Conservation (phyloP, 169 alveolate species). For the Eimeria acervulina region DNA sequence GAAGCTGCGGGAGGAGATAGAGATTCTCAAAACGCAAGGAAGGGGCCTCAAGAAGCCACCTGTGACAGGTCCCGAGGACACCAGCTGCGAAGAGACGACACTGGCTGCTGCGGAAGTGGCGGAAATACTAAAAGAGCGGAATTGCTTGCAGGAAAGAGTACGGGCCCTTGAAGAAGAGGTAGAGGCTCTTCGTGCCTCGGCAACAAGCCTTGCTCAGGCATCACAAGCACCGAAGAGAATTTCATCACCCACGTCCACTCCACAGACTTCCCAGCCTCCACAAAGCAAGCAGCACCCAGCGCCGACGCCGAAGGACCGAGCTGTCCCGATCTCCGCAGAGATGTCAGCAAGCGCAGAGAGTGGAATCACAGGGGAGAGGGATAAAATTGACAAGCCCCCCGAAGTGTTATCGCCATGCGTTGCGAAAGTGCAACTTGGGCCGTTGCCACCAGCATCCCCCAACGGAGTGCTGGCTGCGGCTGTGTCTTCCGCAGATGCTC, state of each 20-base stretch:
- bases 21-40: not conserved
- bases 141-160: not conserved
- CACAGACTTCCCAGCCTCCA: not conserved
- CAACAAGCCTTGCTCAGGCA: not conserved
- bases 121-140: conserved; percentile 18
- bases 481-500: not conserved
- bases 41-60: not conserved
- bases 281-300: not conserved
- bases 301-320: not conserved
- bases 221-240: not conserved
- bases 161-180: conserved; percentile 9
- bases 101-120: conserved; percentile 21
- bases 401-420: not conserved
- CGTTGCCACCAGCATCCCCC: not conserved
- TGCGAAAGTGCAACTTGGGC: not conserved
- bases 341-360: not conserved
- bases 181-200: not conserved
- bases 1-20: conserved; percentile 18
- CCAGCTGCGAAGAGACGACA: not conserved
- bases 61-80: not conserved
- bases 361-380: not conserved
- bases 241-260: not conserved
- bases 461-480: not conserved
- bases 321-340: not conserved
- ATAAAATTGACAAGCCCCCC: not conserved